Conservation (phyloP, 257 asterid species). For the Rauvolfia tetraphylla region DNA sequence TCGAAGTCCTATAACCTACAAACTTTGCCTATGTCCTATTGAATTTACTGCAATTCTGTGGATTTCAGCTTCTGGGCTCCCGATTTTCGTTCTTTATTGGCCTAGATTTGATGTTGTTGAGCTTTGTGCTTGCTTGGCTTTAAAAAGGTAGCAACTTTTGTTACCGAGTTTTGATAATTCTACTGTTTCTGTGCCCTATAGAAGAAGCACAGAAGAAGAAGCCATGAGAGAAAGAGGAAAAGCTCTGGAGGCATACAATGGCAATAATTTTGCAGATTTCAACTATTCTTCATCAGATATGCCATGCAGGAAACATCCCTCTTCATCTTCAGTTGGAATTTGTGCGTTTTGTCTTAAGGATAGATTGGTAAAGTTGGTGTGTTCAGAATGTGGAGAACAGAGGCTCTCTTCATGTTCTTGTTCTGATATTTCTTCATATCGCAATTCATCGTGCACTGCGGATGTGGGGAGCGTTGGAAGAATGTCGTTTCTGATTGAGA, state of each 20-base stretch:
- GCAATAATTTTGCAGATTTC: slow-evolving; percentile 37
- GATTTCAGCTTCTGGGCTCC: slow-evolving; percentile 11
- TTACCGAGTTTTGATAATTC: slow-evolving; percentile 8
- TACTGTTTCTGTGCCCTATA: background rate
- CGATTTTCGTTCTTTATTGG: background rate
- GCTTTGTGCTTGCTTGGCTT: background rate
- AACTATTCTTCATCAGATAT: slow-evolving; percentile 50
- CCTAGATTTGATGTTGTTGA: background rate
- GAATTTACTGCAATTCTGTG: slow-evolving; percentile 13
- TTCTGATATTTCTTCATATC: slow-evolving; percentile 64
- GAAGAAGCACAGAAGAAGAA: background rate
- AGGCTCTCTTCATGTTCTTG: slow-evolving; percentile 81
- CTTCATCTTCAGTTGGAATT: slow-evolving; percentile 57
- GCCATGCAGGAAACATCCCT: slow-evolving; percentile 77
- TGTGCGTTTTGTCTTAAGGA: slow-evolving; percentile 81
- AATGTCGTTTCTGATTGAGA: slow-evolving; percentile 68
- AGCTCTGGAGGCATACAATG: slow-evolving; percentile 32
- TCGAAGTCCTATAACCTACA: slow-evolving; percentile 18
- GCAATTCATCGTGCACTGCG: slow-evolving; percentile 57
- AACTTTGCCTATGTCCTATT: slow-evolving; percentile 12
- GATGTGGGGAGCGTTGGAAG: slow-evolving; percentile 82
- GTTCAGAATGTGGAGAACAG: slow-evolving; percentile 95
- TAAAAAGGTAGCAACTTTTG: background rate
- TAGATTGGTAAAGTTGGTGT: slow-evolving; percentile 57
- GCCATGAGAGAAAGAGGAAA: slow-evolving; percentile 73